Base-by-base conservation (phyloP, 139 green algal genomes). In the Dunaliella primolecta region DNA sequence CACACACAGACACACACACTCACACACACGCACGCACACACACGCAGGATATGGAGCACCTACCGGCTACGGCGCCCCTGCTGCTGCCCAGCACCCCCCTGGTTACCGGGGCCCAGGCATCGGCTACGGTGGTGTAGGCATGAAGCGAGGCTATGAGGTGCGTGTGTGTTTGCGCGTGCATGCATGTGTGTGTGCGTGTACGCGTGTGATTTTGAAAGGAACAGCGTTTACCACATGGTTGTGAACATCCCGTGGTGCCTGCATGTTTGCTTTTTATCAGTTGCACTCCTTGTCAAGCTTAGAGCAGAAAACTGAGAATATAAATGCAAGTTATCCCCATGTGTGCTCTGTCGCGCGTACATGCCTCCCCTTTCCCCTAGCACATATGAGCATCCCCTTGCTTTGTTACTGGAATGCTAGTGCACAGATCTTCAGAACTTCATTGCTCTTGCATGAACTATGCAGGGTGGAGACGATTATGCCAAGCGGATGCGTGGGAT, bases 101-200 rank as follows among this genome's bases (percentile, higher is more conserved):
- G 46, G 46, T 15, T 64, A 64, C 46, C 83, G 81, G 32, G 75
- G 81, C 33, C 37, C 83, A 32, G 75, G 72, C 33, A 72, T 21
- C 27, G 76, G 46, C 1, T 86, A 86, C 56, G 76, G 83, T 1
- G 56, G 7, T 15, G n/a, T n/a, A n/a, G 46, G 46, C 46, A 64
- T 64, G 46, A 64, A 64, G 46, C 46, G 46, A 7, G 46, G 46
- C 46, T 64, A 64, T 15, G 46, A 64, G 46, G 46, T 64, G 46
- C 46, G 46, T 7, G 7, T 7, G 7, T 64, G 46, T 64, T 64
- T 64, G 46, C 7, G 46, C 7, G 46, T 64, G 7, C 15, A 64
- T 7, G 15, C 46, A 7, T 78, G 20, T 78, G 72, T 78, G 11
- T 78, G 72, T 32, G 72, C 7, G 72, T 78, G 11, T 78, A 34